A percentile compares a stretch with the other conserved stretches of the same genome.
These are phyloP conservation scores for Hortiboletus campestris DNA, from an alignment of 768 basidiomycete genomes.

Conservation along the genomic window DNA sequence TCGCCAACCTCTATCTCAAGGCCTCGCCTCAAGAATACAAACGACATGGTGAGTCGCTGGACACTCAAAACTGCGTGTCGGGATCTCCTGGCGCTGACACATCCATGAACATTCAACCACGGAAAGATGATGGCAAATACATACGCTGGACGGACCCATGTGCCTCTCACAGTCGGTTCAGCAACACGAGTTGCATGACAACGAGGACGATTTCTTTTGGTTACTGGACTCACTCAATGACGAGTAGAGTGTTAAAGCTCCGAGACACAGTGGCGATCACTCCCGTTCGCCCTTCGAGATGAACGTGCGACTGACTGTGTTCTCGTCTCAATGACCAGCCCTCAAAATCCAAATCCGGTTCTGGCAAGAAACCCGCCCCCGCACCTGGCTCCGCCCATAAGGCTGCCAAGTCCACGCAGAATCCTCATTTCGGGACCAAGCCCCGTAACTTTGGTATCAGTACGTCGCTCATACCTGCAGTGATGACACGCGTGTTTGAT, in stretches of 20 bases:
- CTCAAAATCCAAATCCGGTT: slow-evolving; percentile 63
- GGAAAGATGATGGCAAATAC: slow-evolving; percentile 53
- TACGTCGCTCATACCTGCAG: background rate
- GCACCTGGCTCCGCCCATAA: slow-evolving; percentile 83
- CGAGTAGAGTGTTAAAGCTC: slow-evolving; percentile 50
- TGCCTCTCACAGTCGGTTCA: slow-evolving; percentile 26
- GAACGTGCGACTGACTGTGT: slow-evolving; percentile 37
- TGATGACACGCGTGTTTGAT: background rate
- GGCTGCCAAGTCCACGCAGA: slow-evolving; percentile 74
- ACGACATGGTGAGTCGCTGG: slow-evolving; percentile 51
- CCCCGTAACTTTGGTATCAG: slow-evolving; percentile 96
- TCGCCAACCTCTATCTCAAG: slow-evolving; percentile 16
- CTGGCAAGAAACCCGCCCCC: slow-evolving; percentile 82
- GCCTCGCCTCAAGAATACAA: slow-evolving; percentile 40
- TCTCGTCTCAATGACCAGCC: slow-evolving; percentile 93
- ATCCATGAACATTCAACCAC: slow-evolving; percentile 28
- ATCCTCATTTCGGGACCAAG: slow-evolving; percentile 90
- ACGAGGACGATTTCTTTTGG: slow-evolving; percentile 38
- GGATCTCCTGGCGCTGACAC: slow-evolving; percentile 41
- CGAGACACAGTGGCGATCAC: slow-evolving; percentile 40
- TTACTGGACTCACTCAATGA: slow-evolving; percentile 41
- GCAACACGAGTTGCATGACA: slow-evolving; percentile 34
- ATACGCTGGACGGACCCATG: slow-evolving; percentile 33
- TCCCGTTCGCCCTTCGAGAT: slow-evolving; percentile 22
- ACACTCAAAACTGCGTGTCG: slow-evolving; percentile 25